Evolutionary conservation across 2,329 filamentous ascomycete genomes (phyloP), one percentile per base, ranked within the genome.

Genomic region (Cercospora citrullina): DNA sequence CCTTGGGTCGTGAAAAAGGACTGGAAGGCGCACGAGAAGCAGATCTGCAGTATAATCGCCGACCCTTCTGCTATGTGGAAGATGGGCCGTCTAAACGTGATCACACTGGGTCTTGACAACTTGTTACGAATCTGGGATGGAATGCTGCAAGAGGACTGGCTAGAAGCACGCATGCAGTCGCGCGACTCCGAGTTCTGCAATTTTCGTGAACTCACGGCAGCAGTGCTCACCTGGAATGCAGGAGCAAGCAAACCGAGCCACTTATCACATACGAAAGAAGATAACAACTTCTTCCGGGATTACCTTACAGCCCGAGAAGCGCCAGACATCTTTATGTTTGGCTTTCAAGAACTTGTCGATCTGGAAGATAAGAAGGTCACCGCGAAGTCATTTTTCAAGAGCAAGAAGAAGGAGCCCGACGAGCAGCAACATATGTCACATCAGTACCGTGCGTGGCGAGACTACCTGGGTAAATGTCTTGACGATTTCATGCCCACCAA

Each of bases 271-370:
- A 87, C 88, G 1, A 85, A 87, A 31, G 82, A 87, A 63, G 92
- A 96, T 75, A 87, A 87, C 10, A 84, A 85, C 53, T 98, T 98
- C 78, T 91, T 98, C 75, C 88, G 89, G 71, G 88, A 94, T 66
- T 85, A 96, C 16, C 84, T 99, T 28, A 87, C 90, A 71, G 87
- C 87, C n/a, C 89, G 91, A 69, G 87, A 90, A 45, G 89, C 91
- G 7, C 93, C 95, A 0, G 95, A 98, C 73, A 93, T 99, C 60
- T 81, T 98, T 2, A 87, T 98, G 0, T 99, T 99, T 83, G 94
- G 94, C 1, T 99, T 99, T 79, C 95, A 99, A 79, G 95, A 99
- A 80, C 85, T 99, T n/a, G 95, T 99, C 4, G 95, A 99, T 76
- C 84, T 99, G 7, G 95, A 99, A 79, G 92, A 99, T 81, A 98